A percentile compares a stretch with the other conserved stretches of the same genome.
phyloP scores from a whole-genome alignment of 78 protist species.

The Acrasis kona region DNA sequence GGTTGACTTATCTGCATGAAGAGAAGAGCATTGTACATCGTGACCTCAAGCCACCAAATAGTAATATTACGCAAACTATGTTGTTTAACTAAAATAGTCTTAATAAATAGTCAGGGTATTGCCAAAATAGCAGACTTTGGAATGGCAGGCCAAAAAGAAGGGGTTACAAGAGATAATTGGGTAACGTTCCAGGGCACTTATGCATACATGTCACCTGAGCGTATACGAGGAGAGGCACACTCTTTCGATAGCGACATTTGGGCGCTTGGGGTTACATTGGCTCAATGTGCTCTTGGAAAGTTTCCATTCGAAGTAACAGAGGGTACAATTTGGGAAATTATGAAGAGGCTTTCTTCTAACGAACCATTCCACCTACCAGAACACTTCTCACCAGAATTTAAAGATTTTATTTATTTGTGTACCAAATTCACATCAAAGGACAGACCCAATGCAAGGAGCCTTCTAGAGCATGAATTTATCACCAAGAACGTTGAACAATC shows the following conservation, averaged over 20 bases:
- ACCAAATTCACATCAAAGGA: background rate
- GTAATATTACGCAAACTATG: too few relatives aligned
- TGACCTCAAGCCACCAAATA: conserved; percentile 55
- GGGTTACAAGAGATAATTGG: conserved; percentile 17
- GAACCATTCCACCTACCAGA: background rate
- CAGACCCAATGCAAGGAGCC: background rate
- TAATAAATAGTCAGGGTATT: background rate
- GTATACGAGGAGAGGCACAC: background rate
- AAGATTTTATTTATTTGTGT: background rate
- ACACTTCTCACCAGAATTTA: background rate
- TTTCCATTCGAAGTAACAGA: conserved; percentile 36
- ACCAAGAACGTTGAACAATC: background rate
- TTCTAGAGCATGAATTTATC: background rate
- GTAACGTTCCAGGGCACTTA: conserved; percentile 3
- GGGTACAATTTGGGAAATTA: background rate
- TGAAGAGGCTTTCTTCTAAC: background rate
- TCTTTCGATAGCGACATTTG: conserved; percentile 11
- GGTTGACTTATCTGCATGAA: conserved; percentile 24
- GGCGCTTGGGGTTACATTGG: conserved; percentile 17
- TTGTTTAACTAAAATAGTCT: conserved; percentile 1
- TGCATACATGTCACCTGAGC: conserved; percentile 16
- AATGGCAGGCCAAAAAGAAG: conserved; percentile 1
- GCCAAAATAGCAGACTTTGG: conserved; percentile 21
- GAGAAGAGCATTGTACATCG: conserved; percentile 18
- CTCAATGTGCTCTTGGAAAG: background rate